Base-by-base conservation (phyloP, 2,329 filamentous ascomycete species). In the Nigrospora oryzae region DNA sequence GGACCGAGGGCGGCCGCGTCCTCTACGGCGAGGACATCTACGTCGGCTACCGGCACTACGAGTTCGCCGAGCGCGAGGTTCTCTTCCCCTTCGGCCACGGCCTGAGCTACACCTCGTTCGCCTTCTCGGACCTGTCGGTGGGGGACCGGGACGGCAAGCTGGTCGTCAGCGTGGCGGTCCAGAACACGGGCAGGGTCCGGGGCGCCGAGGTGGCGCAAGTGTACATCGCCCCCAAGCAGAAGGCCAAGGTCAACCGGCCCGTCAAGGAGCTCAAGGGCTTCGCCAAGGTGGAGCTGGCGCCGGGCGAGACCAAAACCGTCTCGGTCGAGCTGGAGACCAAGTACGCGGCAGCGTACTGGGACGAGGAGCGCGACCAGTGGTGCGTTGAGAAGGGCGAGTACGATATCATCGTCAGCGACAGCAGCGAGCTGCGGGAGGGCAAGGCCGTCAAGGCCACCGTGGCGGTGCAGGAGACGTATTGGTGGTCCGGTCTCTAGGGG, bases 271-370 rank as follows among this genome's bases (percentile, higher is more conserved):
- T 85, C 6, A 68, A 81, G 17, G 79, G 81, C 8, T 85, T 84
- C 53, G 71, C 72, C 48, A 84, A 85, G 63, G 65, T 81, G 5
- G 57, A 59, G 16, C 57, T 86, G 16, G 63, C 62, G 7, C 57
- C 69, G 0, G 74, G 72, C 2, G 69, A 72, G 44, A 69, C 61
- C 4, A 61, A 66, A 33, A 66, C 53, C 7, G 77, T 81, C 2
- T 66, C 70, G n/a, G 68, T 89, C 8, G 63, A 67, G 4, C 63
- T 81, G 40, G 58, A 75, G 48, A 75, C 75, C 55, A 86, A 84
- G 63, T 81, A 85, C 44, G 80, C 78, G 0, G 75, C 79, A 0
- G 77, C 78, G 44, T 89, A 82, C 64, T 89, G 81, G 71, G 82
- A 87, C 52, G 84, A 89, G 65, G 73, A 76, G 49, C 67, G 77